These are phyloP conservation scores for Dendrostoma leiphaemia DNA, from an alignment of 2,329 filamentous ascomycete species.

Conservation along the genomic window DNA sequence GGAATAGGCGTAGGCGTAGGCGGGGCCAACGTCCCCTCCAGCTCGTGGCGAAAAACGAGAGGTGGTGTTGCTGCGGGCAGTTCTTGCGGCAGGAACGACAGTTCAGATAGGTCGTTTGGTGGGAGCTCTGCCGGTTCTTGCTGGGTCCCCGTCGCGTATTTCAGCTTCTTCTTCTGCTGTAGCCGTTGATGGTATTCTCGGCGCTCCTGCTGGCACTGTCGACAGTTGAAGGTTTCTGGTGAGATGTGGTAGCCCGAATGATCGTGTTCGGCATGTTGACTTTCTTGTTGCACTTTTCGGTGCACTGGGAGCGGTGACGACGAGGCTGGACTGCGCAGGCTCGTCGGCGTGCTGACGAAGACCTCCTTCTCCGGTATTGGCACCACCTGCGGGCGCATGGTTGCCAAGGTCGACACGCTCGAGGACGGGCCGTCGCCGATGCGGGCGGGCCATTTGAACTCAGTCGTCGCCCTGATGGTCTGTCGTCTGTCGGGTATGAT, in stretches of 20 bases:
- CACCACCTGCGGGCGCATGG: background rate
- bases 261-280: background rate
- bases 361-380: constrained; percentile 6
- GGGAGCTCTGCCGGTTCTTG: constrained; percentile 3
- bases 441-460: constrained; percentile 14
- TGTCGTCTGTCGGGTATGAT: constrained; percentile 1
- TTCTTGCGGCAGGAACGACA: constrained; percentile 1
- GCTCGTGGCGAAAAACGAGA: background rate
- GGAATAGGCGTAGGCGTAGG: background rate
- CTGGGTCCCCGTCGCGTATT: background rate
- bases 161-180: background rate
- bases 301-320: background rate
- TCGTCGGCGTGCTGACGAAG: constrained; percentile 3
- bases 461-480: constrained; percentile 2
- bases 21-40: background rate
- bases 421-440: constrained; percentile 2
- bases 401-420: constrained; percentile 6
- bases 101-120: background rate
- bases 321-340: constrained; percentile 2
- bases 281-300: background rate
- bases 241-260: constrained; percentile 2
- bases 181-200: background rate
- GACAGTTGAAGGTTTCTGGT: background rate
- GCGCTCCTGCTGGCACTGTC: background rate
- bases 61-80: constrained; percentile 5